Percentiles rank a stretch among this genome's conserved stretches.
Conservation (phyloP, 75 land plant species). For the Pinus albicaulis region DNA sequence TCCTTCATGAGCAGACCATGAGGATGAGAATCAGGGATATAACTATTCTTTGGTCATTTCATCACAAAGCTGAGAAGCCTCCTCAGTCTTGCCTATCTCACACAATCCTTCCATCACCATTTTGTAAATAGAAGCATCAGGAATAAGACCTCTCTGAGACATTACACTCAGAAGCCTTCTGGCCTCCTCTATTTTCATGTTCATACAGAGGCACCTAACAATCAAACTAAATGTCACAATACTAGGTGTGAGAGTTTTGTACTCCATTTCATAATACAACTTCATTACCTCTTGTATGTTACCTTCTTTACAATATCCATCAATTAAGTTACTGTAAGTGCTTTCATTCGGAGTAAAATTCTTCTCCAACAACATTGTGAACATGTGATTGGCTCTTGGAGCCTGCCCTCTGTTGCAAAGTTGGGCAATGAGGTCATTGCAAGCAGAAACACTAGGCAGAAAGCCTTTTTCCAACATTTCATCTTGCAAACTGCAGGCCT, state of each 20-base stretch:
- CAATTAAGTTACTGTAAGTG: constrained; percentile 44
- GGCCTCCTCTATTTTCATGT: constrained; percentile 35
- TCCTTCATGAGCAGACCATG: neutral
- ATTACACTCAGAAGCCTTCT: constrained; percentile 33
- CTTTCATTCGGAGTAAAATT: constrained; percentile 38
- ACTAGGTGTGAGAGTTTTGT: constrained; percentile 28
- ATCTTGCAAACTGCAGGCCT: constrained; percentile 23
- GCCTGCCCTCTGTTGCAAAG: constrained; percentile 26
- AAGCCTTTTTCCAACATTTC: constrained; percentile 37
- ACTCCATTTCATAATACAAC: constrained; percentile 55
- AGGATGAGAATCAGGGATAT: constrained; percentile 2
- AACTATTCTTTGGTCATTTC: constrained; percentile 20
- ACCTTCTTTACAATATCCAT: constrained; percentile 37
- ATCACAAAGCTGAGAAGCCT: constrained; percentile 15
- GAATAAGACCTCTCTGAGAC: constrained; percentile 16
- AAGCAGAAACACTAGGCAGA: constrained; percentile 34
- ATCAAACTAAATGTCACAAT: constrained; percentile 14
- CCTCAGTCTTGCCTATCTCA: constrained; percentile 14
- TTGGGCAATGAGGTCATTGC: constrained; percentile 33
- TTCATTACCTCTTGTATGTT: constrained; percentile 30
- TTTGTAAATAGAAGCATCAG: constrained; percentile 14
- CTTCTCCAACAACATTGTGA: constrained; percentile 47
- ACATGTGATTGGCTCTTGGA: constrained; percentile 28
- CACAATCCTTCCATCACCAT: constrained; percentile 16
- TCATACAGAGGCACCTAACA: constrained; percentile 25